Conservation (phyloP, 352 stramenopile species). For the Chrysophaeum taylorii region DNA sequence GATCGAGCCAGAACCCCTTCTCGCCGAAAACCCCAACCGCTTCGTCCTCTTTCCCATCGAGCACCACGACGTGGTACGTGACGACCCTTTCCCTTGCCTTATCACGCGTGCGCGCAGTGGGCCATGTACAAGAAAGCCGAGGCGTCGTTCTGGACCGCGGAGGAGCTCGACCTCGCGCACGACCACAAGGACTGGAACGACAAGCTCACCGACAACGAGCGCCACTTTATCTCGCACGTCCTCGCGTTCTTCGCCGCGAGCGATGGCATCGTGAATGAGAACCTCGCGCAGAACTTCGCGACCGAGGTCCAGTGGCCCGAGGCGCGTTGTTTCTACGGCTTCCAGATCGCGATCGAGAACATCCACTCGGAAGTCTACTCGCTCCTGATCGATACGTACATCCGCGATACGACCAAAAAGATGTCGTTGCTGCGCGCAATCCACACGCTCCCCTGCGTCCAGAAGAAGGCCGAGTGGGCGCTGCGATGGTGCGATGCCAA, state of each 20-base stretch:
- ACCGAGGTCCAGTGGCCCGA: slow-evolving; percentile 92
- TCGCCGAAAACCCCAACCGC: slow-evolving; percentile 85
- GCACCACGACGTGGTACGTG: slow-evolving; percentile 71
- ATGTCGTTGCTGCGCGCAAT: slow-evolving; percentile 12
- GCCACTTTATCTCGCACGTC: slow-evolving; percentile 93
- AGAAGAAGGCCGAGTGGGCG: slow-evolving; percentile 92
- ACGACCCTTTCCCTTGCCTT: slow-evolving; percentile 5
- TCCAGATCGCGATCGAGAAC: slow-evolving; percentile 99
- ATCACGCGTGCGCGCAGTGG: slow-evolving; percentile 46
- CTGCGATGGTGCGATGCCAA: slow-evolving; percentile 86
- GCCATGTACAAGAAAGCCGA: slow-evolving; percentile 99
- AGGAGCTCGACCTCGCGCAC: slow-evolving; percentile 91
- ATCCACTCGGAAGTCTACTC: slow-evolving; percentile 99
- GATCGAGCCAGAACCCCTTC: slow-evolving; percentile 77
- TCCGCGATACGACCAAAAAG: slow-evolving; percentile 85
- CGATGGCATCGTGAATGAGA: slow-evolving; percentile 98
- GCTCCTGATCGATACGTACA: slow-evolving; percentile 98
- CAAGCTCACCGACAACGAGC: slow-evolving; percentile 79
- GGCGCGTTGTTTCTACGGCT: slow-evolving; percentile 96
- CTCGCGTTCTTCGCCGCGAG: slow-evolving; percentile 96
- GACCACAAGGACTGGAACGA: slow-evolving; percentile 87
- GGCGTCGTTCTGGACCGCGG: slow-evolving; percentile 96
- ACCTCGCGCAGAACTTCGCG: slow-evolving; percentile 95
- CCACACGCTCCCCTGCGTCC: slow-evolving; percentile 65
- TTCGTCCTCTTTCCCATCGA: slow-evolving; percentile 96